These are phyloP conservation scores for Mytilinidion resinicola DNA, from an alignment of 495 filamentous ascomycete species.

Conservation along the genomic window DNA sequence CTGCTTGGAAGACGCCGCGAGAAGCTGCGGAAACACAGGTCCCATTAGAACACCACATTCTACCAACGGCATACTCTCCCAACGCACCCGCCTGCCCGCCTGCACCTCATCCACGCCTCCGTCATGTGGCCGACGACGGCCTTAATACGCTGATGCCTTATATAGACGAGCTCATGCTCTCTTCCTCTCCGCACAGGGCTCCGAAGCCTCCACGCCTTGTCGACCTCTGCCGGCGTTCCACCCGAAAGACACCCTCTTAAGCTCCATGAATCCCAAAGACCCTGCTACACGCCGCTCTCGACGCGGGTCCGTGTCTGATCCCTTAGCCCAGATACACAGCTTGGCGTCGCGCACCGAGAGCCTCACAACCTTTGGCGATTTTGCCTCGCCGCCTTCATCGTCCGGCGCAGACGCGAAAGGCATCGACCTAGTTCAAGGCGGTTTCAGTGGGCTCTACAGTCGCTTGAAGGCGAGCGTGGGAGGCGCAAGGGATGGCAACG, in stretches of 20 bases:
- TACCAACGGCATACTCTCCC: neutral
- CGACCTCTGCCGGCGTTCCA: neutral
- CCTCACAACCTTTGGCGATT: conserved; percentile 85
- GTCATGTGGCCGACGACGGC: neutral
- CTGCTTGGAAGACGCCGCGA: too few relatives aligned
- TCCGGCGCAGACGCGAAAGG: conserved; percentile 58
- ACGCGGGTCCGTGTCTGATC: conserved; percentile 46
- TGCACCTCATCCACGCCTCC: neutral
- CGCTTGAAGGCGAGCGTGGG: conserved; percentile 72
- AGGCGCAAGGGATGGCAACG: conserved; percentile 50
- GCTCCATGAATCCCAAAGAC: conserved; percentile 2
- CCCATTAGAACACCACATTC: neutral
- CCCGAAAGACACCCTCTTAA: conserved; percentile 2
- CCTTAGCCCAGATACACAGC: conserved; percentile 79
- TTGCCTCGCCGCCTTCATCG: conserved; percentile 52
- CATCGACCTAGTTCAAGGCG: conserved; percentile 68
- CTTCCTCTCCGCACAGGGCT: neutral
- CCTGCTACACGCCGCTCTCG: neutral
- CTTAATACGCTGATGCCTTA: neutral
- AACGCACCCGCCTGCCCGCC: neutral
- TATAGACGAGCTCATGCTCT: neutral
- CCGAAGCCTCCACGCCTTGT: neutral
- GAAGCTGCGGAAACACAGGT: neutral
- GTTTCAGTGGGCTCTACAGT: conserved; percentile 79
- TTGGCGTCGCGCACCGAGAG: conserved; percentile 71